Conservation (phyloP, 257 asterid species). For the Verbascum thapsus region DNA sequence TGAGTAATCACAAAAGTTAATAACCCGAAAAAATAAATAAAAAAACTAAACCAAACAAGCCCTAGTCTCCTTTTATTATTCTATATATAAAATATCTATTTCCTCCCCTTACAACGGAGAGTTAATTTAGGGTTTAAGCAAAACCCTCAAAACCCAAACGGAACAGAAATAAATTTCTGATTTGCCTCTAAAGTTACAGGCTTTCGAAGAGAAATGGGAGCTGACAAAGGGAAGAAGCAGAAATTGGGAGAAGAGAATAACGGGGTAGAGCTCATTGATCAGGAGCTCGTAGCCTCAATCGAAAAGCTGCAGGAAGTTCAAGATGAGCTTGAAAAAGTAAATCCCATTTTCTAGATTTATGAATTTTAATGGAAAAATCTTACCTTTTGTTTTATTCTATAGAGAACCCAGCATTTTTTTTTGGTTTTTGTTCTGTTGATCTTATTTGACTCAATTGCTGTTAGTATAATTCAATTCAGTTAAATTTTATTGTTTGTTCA, state of each 20-base stretch:
- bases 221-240: constrained; percentile 85
- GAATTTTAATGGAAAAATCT: neutral
- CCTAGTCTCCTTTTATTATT: constrained; percentile 41
- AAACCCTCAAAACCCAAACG: too few species aligned
- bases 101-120: constrained; percentile 21
- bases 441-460: neutral
- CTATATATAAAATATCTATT: neutral
- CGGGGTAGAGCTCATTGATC: constrained; percentile 51
- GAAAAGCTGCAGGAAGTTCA: constrained; percentile 87
- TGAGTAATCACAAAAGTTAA: too few species aligned
- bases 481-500: neutral
- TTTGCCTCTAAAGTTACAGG: constrained; percentile 11
- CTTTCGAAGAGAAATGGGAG: constrained; percentile 53
- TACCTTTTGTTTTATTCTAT: neutral
- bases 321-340: constrained; percentile 84
- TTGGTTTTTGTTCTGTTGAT: neutral
- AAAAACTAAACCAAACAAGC: constrained; percentile 2
- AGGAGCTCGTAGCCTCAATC: constrained; percentile 62
- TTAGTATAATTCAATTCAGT: neutral
- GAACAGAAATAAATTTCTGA: too few species aligned
- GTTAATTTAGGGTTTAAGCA: constrained; percentile 61
- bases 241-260: constrained; percentile 53
- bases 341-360: neutral
- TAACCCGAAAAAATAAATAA: too few species aligned
- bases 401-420: neutral